phyloP scores from a whole-genome alignment of 352 stramenopile genomes.

The Pythium folliculosum region DNA sequence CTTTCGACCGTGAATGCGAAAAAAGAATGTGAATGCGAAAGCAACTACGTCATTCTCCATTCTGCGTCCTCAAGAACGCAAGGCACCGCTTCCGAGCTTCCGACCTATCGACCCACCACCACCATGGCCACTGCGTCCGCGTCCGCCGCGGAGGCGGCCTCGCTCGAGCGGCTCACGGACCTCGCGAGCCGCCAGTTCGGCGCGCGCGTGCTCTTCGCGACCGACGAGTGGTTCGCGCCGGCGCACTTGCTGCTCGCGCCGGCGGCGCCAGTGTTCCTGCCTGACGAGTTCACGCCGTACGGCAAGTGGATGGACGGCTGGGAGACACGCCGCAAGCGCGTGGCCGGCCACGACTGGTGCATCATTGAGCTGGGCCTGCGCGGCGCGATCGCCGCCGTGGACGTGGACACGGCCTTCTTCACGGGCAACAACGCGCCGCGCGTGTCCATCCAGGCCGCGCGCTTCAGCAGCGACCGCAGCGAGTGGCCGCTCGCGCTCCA shows the following conservation, averaged over 20 bases:
- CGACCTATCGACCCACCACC: too few species aligned
- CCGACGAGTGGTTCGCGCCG: conserved; percentile 92
- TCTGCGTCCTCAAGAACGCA: not conserved
- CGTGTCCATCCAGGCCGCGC: conserved; percentile 88
- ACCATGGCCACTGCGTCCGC: not conserved
- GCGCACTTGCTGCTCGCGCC: conserved; percentile 84
- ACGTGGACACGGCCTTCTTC: conserved; percentile 95
- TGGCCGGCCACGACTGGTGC: conserved; percentile 90
- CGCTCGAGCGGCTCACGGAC: conserved; percentile 51
- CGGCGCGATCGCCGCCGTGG: conserved; percentile 55
- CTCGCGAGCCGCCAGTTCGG: conserved; percentile 63
- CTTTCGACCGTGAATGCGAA: not conserved
- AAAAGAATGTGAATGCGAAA: not conserved
- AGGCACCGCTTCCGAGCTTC: not conserved
- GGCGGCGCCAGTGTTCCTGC: conserved; percentile 82
- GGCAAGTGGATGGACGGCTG: conserved; percentile 97
- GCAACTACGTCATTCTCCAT: not conserved
- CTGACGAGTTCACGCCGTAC: conserved; percentile 91
- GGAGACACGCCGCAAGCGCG: conserved; percentile 92
- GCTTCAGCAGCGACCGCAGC: conserved; percentile 42
- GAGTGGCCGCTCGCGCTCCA: conserved; percentile 43
- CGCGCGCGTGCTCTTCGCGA: conserved; percentile 87
- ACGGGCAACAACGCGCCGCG: conserved; percentile 89
- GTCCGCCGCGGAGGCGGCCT: not conserved
- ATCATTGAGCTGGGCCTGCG: conserved; percentile 88